Evolutionary conservation across 2,329 filamentous ascomycete species (phyloP).

Genomic region (Fusarium equiseti): DNA sequence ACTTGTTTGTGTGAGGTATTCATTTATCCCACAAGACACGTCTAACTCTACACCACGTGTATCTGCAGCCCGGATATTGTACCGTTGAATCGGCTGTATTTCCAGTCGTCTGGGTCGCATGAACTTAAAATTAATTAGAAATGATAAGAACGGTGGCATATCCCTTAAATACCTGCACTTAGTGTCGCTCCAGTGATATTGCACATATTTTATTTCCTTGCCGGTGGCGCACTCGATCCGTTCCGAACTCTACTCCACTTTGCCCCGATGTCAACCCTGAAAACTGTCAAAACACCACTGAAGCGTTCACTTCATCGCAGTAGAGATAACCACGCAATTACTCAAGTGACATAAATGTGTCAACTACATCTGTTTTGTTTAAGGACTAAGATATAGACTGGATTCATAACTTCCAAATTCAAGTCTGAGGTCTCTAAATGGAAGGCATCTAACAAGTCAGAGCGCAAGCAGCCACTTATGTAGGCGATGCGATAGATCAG

Average conservation of each 20-base stretch:
- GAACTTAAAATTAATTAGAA: neutral
- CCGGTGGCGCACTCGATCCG: neutral
- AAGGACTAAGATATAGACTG: neutral
- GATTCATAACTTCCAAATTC: neutral
- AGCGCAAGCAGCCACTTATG: neutral
- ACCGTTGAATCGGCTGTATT: neutral
- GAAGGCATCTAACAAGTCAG: neutral
- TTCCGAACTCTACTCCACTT: neutral
- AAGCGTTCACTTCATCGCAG: neutral
- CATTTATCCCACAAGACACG: neutral
- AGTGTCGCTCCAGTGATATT: neutral
- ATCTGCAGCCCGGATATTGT: neutral
- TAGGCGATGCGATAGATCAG: neutral
- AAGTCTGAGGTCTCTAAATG: neutral
- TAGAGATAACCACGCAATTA: neutral
- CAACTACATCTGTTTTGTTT: neutral
- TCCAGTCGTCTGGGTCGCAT: neutral
- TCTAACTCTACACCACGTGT: slow-evolving; percentile 5
- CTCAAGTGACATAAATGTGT: neutral
- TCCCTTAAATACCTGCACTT: neutral
- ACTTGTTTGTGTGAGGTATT: neutral
- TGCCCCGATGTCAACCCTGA: neutral
- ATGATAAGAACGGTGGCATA: neutral
- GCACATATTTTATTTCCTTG: neutral
- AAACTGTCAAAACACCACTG: neutral